Evolutionary conservation across 164 flowering plant species (phyloP).

Genomic region (Buxus sempervirens): DNA sequence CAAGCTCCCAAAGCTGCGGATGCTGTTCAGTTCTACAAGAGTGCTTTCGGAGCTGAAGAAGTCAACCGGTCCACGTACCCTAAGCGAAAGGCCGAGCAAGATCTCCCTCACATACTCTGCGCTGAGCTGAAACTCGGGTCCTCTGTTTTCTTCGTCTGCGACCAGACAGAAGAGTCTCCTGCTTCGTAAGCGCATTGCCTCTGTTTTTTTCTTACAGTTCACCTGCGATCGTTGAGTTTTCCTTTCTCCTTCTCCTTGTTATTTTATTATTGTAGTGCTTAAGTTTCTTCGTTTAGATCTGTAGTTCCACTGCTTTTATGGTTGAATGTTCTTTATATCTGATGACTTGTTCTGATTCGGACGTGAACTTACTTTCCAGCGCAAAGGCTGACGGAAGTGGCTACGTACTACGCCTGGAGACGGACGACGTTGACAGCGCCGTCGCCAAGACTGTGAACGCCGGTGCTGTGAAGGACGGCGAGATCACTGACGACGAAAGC

Average conservation of each 20-base stretch:
- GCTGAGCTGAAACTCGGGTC: constrained; percentile 53
- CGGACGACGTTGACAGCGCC: constrained; percentile 44
- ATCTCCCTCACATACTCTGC: constrained; percentile 44
- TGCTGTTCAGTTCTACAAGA: constrained; percentile 58
- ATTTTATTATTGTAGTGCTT: not conserved
- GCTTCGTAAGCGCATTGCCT: constrained; percentile 26
- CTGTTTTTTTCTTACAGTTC: not conserved
- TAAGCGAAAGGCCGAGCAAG: constrained; percentile 70
- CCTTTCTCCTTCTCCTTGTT: not conserved
- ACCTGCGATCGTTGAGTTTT: not conserved
- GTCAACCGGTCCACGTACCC: constrained; percentile 37
- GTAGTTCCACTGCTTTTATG: too few species aligned
- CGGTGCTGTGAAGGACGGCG: constrained; percentile 39
- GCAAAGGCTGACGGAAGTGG: constrained; percentile 18
- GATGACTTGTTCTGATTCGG: not conserved
- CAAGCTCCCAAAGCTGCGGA: constrained; percentile 54
- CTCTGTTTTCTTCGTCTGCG: constrained; percentile 37
- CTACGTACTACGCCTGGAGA: too few species aligned
- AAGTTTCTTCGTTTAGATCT: too few species aligned
- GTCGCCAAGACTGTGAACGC: constrained; percentile 38
- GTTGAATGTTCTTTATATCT: too few species aligned
- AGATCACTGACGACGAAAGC: constrained; percentile 29
- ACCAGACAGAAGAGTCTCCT: constrained; percentile 29
- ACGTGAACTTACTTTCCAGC: constrained; percentile 18
- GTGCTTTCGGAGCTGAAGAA: constrained; percentile 64